Conservation (phyloP, 495 filamentous ascomycete genomes). For the Emericellopsis terricola region DNA sequence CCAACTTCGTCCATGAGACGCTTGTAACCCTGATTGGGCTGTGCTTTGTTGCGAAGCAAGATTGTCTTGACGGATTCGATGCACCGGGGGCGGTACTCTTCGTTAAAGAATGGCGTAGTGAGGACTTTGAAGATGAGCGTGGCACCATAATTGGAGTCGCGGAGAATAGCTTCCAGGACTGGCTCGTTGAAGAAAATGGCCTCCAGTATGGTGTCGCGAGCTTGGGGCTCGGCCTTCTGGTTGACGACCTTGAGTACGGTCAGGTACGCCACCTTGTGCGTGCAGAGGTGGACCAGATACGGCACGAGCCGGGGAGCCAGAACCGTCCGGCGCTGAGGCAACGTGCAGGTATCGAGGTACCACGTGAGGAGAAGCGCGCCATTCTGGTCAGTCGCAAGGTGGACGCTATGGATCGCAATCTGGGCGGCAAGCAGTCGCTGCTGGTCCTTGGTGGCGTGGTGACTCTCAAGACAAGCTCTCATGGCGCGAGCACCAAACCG, state of each 20-base stretch:
- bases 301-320: conserved; percentile 86
- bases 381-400: conserved; percentile 91
- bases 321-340: conserved; percentile 79
- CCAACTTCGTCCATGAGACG: conserved; percentile 96
- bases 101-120: conserved; percentile 95
- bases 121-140: conserved; percentile 96
- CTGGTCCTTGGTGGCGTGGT: conserved; percentile 87
- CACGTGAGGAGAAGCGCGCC: conserved; percentile 87
- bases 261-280: conserved; percentile 95
- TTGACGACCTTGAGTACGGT: conserved; percentile 98
- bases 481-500: conserved; percentile 90
- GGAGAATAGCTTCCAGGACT: conserved; percentile 75
- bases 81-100: conserved; percentile 70
- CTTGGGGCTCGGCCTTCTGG: conserved; percentile 85
- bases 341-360: conserved; percentile 97
- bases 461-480: conserved; percentile 93
- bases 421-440: conserved; percentile 88
- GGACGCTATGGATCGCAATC: conserved; percentile 89
- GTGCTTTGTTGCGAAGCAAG: conserved; percentile 74
- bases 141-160: conserved; percentile 80
- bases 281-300: conserved; percentile 92
- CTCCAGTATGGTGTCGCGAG: conserved; percentile 78
- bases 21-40: conserved; percentile 92
- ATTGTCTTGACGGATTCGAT: conserved; percentile 84
- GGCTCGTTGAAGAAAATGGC: conserved; percentile 93